phyloP scores from a whole-genome alignment of 2,329 filamentous ascomycete genomes.

The Didymella keratinophila region DNA sequence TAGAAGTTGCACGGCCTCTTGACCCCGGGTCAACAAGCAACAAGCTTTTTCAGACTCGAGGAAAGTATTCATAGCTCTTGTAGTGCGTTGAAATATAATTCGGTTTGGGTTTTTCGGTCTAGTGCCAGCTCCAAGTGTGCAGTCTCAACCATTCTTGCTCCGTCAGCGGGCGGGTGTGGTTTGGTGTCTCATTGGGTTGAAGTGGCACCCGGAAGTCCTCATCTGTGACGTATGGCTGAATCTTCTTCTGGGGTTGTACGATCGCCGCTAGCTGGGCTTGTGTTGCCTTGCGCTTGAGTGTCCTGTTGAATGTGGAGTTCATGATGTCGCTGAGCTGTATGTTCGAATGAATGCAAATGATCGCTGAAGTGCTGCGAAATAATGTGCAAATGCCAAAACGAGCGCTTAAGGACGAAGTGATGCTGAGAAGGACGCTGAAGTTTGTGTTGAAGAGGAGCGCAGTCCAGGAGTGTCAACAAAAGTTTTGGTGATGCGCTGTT shows the following conservation, averaged over 20 bases:
- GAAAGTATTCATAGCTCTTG: neutral
- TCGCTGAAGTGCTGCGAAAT: neutral
- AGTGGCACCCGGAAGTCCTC: constrained; percentile 15
- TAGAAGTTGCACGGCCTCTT: neutral
- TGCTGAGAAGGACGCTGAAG: neutral
- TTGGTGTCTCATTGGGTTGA: constrained; percentile 2
- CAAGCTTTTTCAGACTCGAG: neutral
- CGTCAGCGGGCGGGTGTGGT: constrained; percentile 11
- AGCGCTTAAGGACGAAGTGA: neutral
- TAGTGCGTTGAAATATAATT: too few relatives aligned
- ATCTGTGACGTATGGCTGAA: constrained; percentile 20
- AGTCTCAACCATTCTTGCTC: constrained; percentile 18
- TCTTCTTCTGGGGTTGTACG: constrained; percentile 10
- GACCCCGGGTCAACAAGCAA: neutral
- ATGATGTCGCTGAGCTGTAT: constrained; percentile 2
- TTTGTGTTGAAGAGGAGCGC: neutral
- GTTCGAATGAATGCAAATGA: neutral
- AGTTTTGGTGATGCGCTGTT: constrained; percentile 18
- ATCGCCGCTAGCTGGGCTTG: constrained; percentile 12
- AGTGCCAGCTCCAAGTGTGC: constrained; percentile 19
- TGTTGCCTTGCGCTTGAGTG: constrained; percentile 20
- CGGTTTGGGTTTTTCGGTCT: neutral
- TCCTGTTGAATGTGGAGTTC: constrained; percentile 14
- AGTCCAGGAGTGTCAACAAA: constrained; percentile 11
- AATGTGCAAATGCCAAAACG: neutral